Conservation (phyloP, 2,329 filamentous ascomycete genomes). For the Paramyrothecium roridum region DNA sequence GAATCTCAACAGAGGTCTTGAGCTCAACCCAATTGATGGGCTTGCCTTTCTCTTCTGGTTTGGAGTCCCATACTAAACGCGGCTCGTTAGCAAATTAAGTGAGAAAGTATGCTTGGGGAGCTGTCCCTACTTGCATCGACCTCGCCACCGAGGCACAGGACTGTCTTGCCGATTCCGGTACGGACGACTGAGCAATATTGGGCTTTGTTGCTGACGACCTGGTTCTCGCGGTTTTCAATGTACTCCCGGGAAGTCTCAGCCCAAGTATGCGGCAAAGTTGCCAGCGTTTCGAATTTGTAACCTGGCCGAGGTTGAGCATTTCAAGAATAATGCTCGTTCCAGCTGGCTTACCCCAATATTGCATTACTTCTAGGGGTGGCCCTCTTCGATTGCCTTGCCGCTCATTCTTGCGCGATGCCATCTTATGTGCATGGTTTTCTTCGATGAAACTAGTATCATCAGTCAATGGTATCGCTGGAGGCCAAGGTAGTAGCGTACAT, state of each 20-base stretch:
- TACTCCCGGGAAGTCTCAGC: constrained; percentile 67
- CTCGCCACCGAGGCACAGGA: constrained; percentile 83
- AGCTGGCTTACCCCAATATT: constrained; percentile 74
- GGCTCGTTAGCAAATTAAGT: constrained; percentile 3
- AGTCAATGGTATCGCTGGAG: constrained; percentile 3
- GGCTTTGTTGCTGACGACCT: constrained; percentile 80
- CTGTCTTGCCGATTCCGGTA: constrained; percentile 75
- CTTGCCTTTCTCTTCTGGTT: constrained; percentile 61
- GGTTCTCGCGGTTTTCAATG: constrained; percentile 72
- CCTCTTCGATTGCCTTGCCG: constrained; percentile 22
- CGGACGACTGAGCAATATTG: constrained; percentile 95
- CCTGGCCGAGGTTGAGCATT: constrained; percentile 43
- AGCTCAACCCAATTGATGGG: constrained; percentile 91
- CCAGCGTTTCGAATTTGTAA: constrained; percentile 93
- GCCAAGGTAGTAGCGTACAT: constrained; percentile 40
- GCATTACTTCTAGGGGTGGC: constrained; percentile 74
- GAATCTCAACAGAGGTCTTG: constrained; percentile 79
- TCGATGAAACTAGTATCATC: constrained; percentile 71
- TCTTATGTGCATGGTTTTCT: constrained; percentile 77
- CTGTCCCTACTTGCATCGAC: constrained; percentile 72
- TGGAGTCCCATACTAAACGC: constrained; percentile 74
- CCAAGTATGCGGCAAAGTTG: constrained; percentile 73
- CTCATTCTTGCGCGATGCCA: constrained; percentile 39
- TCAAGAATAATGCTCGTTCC: background rate
- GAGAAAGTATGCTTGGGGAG: constrained; percentile 1